Evolutionary conservation across 306 rosid genomes (phyloP), one percentile per base, ranked within the genome.

Genomic region (Trifolium fragiferum): DNA sequence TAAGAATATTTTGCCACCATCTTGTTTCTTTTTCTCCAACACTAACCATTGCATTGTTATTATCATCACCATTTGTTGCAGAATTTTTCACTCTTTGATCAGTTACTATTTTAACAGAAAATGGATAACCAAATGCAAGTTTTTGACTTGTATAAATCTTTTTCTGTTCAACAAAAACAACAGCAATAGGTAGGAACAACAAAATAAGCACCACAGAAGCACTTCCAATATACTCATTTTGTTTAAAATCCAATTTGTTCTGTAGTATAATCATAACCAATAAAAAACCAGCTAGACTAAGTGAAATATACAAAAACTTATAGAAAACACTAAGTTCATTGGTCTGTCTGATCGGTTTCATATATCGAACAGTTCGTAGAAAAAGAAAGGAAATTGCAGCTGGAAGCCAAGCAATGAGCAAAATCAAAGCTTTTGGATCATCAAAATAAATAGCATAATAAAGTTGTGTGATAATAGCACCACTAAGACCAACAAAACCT

Each of bases 331-430:
- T 46, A 13, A 83, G 72, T n/a, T 90, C 97, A 4, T 87, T 84
- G 0, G 71, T 69, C 25, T 76, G 82, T 2, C 57, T 76, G 19
- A 70, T 71, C 0, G 84, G 87, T 27, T 70, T 87, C 53, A 88
- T 82, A 59, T 78, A 77, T 0, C 92, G 82, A 57, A 90, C 53
- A 14, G 89, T 86, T 32, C 86, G 63, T 0, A 90, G 75, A 54
- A 92, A 92, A 51, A 11, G 49, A 1, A 88, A 84, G 41, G 97
- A 86, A 2, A 86, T 74, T 16, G 83, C 93, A 0, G 92, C 85
- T 0, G 97, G 97, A 32, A 92, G 88, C 97, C 96, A 92, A 0
- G 80, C 92, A 3, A 88, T 82, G 66, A 92, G 85, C 25, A 90
- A 25, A 73, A 89, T 84, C 75, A 90, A 70, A 32, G 83, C 72